Evolutionary conservation across 495 filamentous ascomycete species (phyloP).

Genomic region (Neurospora sp.): DNA sequence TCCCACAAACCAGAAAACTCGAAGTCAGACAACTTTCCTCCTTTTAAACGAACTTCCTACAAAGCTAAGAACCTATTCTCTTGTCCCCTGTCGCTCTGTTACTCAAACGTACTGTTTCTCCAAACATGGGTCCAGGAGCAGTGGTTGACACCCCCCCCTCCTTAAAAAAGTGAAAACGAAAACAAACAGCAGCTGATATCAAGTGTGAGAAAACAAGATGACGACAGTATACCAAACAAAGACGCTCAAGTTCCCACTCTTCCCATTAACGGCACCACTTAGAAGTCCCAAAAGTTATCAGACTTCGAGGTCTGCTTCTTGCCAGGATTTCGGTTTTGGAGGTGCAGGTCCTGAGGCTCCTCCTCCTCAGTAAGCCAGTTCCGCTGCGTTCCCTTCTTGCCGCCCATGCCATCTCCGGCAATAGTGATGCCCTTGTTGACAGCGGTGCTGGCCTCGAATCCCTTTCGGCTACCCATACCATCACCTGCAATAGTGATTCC

Average conservation of each 20-base stretch:
- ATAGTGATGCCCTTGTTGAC: conserved; percentile 43
- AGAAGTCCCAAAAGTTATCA: conserved; percentile 48
- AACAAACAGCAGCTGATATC: not conserved
- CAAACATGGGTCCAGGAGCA: not conserved
- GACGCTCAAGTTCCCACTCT: not conserved
- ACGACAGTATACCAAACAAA: not conserved
- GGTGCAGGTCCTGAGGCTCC: conserved; percentile 28
- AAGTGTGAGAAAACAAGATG: not conserved
- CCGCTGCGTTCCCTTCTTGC: conserved; percentile 48
- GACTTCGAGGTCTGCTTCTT: conserved; percentile 27
- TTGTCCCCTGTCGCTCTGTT: not conserved
- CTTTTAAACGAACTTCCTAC: not conserved
- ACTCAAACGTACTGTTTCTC: not conserved
- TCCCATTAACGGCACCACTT: conserved; percentile 3
- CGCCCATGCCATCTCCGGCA: conserved; percentile 67
- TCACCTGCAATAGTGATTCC: conserved; percentile 1
- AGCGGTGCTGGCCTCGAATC: conserved; percentile 14
- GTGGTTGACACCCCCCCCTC: not conserved
- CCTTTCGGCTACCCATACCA: conserved; percentile 3
- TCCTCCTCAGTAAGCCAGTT: conserved; percentile 53
- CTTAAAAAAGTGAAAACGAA: not conserved
- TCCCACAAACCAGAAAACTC: not conserved
- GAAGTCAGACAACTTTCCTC: not conserved
- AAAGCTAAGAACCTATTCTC: not conserved
- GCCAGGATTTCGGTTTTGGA: conserved; percentile 17